A percentile compares a stretch with the other conserved stretches of the same genome.
Evolutionary conservation across 192 early-diverging fungal genomes (phyloP).

Genomic region (Glomus cerebriforme): DNA sequence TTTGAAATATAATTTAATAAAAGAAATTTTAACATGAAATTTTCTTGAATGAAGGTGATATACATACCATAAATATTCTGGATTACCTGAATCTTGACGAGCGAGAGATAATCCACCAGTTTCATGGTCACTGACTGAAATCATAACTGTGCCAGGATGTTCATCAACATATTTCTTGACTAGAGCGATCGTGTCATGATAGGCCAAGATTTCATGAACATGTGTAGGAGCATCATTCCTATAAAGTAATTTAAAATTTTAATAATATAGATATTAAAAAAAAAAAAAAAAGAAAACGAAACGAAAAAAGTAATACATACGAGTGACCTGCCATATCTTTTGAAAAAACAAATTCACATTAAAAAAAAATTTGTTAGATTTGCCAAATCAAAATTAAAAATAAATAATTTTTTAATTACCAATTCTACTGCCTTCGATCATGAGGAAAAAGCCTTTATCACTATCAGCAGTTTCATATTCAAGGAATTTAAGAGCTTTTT

Average conservation of each 20-base stretch:
- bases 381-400: neutral
- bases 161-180: constrained; percentile 78
- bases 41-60: neutral
- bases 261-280: too few species aligned
- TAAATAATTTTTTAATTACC: constrained; percentile 28
- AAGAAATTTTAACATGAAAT: too few species aligned
- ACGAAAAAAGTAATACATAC: constrained; percentile 37
- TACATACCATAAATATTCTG: constrained; percentile 75
- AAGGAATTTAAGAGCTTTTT: constrained; percentile 79
- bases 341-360: too few species aligned
- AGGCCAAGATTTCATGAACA: constrained; percentile 88
- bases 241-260: neutral
- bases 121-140: constrained; percentile 94
- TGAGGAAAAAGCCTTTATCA: constrained; percentile 87
- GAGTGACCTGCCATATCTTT: constrained; percentile 92
- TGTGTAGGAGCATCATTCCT: constrained; percentile 94
- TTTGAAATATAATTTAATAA: neutral
- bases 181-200: constrained; percentile 72
- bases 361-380: too few species aligned
- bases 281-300: too few species aligned
- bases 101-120: constrained; percentile 92
- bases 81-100: constrained; percentile 70
- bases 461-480: constrained; percentile 47
- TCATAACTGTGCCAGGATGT: constrained; percentile 86
- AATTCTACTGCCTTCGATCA: constrained; percentile 96